Evolutionary conservation across 176 grass and related monocot genomes (phyloP), one percentile per base, ranked within the genome.

Genomic region (Hordeum marinum): DNA sequence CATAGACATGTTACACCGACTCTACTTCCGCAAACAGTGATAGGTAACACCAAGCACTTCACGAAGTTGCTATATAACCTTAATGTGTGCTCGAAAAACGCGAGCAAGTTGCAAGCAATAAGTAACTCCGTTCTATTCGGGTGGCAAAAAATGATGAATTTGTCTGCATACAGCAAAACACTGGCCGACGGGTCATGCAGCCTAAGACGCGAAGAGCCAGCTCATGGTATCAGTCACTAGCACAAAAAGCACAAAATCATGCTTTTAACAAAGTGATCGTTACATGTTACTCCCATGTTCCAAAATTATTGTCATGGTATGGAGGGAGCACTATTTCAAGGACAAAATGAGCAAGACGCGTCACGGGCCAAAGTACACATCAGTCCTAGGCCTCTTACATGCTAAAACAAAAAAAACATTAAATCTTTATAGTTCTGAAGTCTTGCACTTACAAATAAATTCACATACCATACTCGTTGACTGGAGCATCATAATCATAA

Each of bases 401-500:
- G 7, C 80, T 34, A 21, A 65, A 86, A 84, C 87, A 82, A 67
- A 50, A 68, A 61, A 31, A 6, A 32, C 58, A 67, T 62, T 23
- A n/a, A 84, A 43, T 20, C 9, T 55, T 82, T 77, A 76, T 37
- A 84, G 15, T 70, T 77, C 23, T 52, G n/a, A 77, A 81, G 24
- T 66, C 12, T 35, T 63, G 7, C 57, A 72, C 13, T 72, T 82
- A 2, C 69, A 48, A 35, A 74, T 27, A 86, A 57, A 58, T 87
- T 26, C 12, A 78, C 65, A 75, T 92, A 98, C 93, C 96, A 78
- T 98, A 98, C 82, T 98, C 96, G 85, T 95, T 91, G 78, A 98
- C 85, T 70, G 93, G 96, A 50, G 93, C 93, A 92, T 95, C 96
- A 90, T 98, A 98, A 82, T 98, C 89, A 87, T 98, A 98, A 72